These are phyloP conservation scores for Kwoniella mangroviensis DNA, from an alignment of 768 basidiomycete species.

Conservation along the genomic window DNA sequence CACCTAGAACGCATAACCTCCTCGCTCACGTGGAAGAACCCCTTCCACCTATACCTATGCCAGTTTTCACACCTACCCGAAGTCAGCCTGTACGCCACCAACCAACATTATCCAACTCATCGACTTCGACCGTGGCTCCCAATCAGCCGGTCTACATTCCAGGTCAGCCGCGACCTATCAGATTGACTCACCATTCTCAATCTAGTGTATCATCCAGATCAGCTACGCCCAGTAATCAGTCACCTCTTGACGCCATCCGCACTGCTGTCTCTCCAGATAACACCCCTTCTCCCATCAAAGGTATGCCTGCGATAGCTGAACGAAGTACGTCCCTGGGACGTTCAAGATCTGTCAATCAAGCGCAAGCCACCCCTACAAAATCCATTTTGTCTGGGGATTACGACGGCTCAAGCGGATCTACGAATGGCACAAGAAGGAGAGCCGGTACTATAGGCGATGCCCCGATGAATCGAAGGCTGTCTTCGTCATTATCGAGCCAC, in stretches of 20 bases:
- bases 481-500: slow-evolving; percentile 18
- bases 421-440: slow-evolving; percentile 3
- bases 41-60: slow-evolving; percentile 20
- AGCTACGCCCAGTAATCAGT: slow-evolving; percentile 31
- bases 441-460: slow-evolving; percentile 21
- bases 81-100: slow-evolving; percentile 36
- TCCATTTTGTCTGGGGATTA: background rate
- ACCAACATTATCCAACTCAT: slow-evolving; percentile 30
- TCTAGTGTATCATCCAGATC: slow-evolving; percentile 38
- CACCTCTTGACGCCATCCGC: slow-evolving; percentile 20
- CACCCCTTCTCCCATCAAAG: slow-evolving; percentile 11
- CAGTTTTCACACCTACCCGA: slow-evolving; percentile 33
- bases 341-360: slow-evolving; percentile 34
- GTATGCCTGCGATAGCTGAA: slow-evolving; percentile 22
- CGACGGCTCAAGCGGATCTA: background rate
- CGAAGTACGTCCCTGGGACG: slow-evolving; percentile 32
- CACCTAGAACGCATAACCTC: slow-evolving; percentile 42
- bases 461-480: slow-evolving; percentile 9
- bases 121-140: slow-evolving; percentile 14
- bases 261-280: slow-evolving; percentile 15
- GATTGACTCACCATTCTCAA: slow-evolving; percentile 39
- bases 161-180: slow-evolving; percentile 48
- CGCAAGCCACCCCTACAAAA: slow-evolving; percentile 12
- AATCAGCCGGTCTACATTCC: slow-evolving; percentile 41
- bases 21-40: slow-evolving; percentile 37